Conservation (phyloP, 495 filamentous ascomycete species). For the Massariosphaeria phaeospora region DNA sequence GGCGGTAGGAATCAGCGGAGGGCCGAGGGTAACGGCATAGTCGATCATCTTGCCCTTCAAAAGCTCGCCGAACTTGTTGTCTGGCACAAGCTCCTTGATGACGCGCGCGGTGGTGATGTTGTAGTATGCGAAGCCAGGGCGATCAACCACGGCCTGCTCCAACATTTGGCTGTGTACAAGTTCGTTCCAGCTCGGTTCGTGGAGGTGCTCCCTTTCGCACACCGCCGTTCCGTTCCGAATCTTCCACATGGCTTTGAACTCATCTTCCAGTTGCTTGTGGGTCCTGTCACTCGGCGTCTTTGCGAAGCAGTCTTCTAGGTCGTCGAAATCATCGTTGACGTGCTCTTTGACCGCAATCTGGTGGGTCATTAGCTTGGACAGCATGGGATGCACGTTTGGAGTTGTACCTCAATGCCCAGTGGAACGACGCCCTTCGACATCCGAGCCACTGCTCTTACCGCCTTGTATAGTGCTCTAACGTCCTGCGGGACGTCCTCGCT, state of each 20-base stretch:
- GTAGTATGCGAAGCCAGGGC: conserved; percentile 20
- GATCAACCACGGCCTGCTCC: conserved; percentile 14
- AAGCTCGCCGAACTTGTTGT: conserved; percentile 22
- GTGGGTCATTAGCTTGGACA: conserved; percentile 7
- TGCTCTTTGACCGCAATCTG: conserved; percentile 16
- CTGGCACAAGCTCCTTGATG: conserved; percentile 27
- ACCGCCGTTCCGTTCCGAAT: conserved; percentile 24
- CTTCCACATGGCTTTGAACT: conserved; percentile 24
- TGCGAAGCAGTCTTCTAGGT: conserved; percentile 15
- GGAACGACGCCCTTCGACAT: conserved; percentile 17
- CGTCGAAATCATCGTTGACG: conserved; percentile 15
- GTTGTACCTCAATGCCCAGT: conserved; percentile 28
- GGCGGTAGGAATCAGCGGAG: conserved; percentile 19
- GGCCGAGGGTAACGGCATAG: conserved; percentile 21
- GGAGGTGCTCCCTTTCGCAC: conserved; percentile 27
- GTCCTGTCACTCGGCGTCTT: conserved; percentile 13
- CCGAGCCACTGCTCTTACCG: conserved; percentile 14
- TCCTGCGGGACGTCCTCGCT: conserved; percentile 19
- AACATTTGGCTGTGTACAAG: conserved; percentile 26
- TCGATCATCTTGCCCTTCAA: conserved; percentile 27
- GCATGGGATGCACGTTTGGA: conserved; percentile 4
- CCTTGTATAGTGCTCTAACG: conserved; percentile 17
- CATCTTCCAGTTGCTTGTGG: conserved; percentile 17
- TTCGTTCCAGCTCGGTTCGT: conserved; percentile 29
- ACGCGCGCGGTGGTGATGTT: conserved; percentile 29